A percentile compares a stretch with the other conserved stretches of the same genome.
Conservation (phyloP, 2,329 filamentous ascomycete species). For the Fulvia fulva region DNA sequence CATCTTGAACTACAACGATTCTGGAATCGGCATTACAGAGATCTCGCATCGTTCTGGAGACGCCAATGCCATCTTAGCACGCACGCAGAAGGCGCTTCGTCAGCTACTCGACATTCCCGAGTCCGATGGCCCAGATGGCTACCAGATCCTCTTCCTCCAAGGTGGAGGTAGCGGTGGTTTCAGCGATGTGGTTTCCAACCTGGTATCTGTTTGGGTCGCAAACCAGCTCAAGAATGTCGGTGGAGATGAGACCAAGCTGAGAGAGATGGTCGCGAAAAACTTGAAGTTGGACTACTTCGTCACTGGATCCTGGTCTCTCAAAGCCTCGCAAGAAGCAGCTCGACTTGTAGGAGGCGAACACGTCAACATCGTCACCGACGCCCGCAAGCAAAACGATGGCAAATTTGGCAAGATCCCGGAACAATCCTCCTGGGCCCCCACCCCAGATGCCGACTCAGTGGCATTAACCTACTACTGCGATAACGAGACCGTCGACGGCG, state of each 20-base stretch:
- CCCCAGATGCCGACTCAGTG: constrained; percentile 55
- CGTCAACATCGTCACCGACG: constrained; percentile 75
- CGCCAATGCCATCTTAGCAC: constrained; percentile 73
- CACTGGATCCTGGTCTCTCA: constrained; percentile 86
- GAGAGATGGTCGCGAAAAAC: constrained; percentile 61
- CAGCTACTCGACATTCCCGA: constrained; percentile 75
- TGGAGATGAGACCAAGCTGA: constrained; percentile 56
- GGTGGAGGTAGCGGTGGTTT: constrained; percentile 84
- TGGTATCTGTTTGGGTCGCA: constrained; percentile 78
- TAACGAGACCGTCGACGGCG: constrained; percentile 91
- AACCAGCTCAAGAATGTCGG: constrained; percentile 44
- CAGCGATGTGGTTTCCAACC: constrained; percentile 76
- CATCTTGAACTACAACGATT: constrained; percentile 75
- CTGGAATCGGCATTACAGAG: constrained; percentile 81
- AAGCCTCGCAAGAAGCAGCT: constrained; percentile 78
- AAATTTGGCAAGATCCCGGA: constrained; percentile 84
- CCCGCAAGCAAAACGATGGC: constrained; percentile 53
- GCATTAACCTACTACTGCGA: constrained; percentile 85
- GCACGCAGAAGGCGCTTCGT: constrained; percentile 70
- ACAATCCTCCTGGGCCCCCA: constrained; percentile 71
- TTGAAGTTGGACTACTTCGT: constrained; percentile 85
- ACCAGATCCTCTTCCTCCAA: constrained; percentile 86
- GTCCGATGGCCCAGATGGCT: constrained; percentile 73
- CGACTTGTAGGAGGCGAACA: constrained; percentile 72
- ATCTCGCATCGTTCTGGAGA: constrained; percentile 82